Percentiles rank a stretch among this genome's conserved stretches.
These are phyloP conservation scores for Penicillium oxalicum DNA, from an alignment of 2,329 filamentous ascomycete genomes.

Conservation along the genomic window DNA sequence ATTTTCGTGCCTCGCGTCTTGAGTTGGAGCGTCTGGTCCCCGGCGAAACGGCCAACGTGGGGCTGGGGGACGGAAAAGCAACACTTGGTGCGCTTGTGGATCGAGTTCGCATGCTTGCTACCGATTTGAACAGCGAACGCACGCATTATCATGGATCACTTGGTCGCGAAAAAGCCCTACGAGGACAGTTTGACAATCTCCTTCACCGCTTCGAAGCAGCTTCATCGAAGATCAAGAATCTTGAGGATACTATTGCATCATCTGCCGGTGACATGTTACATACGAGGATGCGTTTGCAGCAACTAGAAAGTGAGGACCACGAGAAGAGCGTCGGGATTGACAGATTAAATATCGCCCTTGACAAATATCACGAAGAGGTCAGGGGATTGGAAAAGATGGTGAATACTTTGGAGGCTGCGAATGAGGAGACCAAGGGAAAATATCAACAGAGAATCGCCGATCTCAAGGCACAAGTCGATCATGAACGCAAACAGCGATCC, in stretches of 20 bases:
- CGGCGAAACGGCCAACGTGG: conserved; percentile 37
- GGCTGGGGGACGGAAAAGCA: conserved; percentile 35
- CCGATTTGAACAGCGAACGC: conserved; percentile 30
- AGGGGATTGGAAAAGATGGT: conserved; percentile 40
- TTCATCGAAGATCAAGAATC: conserved; percentile 30
- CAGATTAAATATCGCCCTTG: conserved; percentile 38
- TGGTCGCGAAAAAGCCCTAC: conserved; percentile 36
- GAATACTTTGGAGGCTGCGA: conserved; percentile 37
- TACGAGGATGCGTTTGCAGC: conserved; percentile 39
- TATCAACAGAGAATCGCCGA: conserved; percentile 28
- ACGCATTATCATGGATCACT: conserved; percentile 29
- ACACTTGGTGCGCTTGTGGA: conserved; percentile 38
- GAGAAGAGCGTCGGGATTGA: conserved; percentile 39
- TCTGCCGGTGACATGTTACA: conserved; percentile 43
- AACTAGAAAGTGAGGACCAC: conserved; percentile 36
- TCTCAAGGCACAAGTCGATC: conserved; percentile 31
- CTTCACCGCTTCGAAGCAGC: conserved; percentile 35
- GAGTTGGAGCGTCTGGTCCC: conserved; percentile 41
- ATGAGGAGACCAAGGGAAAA: conserved; percentile 22
- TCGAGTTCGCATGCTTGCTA: conserved; percentile 33
- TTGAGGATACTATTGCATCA: conserved; percentile 38
- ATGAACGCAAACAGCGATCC: conserved; percentile 29
- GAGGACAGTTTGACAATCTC: conserved; percentile 42
- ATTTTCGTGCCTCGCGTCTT: conserved; percentile 40
- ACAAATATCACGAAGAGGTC: conserved; percentile 41